Evolutionary conservation across 768 basidiomycete species (phyloP).

Genomic region (Suillus decipiens): DNA sequence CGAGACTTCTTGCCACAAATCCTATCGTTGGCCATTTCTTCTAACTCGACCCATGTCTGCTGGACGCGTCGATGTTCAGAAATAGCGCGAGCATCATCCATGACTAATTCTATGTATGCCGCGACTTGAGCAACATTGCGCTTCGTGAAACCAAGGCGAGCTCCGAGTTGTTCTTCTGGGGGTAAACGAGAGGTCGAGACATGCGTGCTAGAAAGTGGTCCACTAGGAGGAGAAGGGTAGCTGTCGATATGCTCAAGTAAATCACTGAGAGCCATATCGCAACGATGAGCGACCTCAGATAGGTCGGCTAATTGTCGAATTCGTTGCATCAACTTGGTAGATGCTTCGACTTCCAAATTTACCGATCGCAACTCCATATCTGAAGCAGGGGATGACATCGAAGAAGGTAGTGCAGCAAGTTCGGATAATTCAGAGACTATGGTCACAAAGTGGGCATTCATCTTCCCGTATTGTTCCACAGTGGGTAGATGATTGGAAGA

Average conservation of each 20-base stretch:
- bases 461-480: slow-evolving; percentile 44
- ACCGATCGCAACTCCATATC: slow-evolving; percentile 67
- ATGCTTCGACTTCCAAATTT: slow-evolving; percentile 55
- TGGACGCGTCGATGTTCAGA: slow-evolving; percentile 65
- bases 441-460: slow-evolving; percentile 47
- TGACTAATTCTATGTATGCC: slow-evolving; percentile 41
- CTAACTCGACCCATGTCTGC: slow-evolving; percentile 80
- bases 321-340: slow-evolving; percentile 49
- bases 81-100: slow-evolving; percentile 60
- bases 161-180: slow-evolving; percentile 67
- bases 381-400: slow-evolving; percentile 40
- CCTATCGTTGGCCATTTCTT: slow-evolving; percentile 78
- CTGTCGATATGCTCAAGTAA: slow-evolving; percentile 85
- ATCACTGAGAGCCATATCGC: slow-evolving; percentile 81
- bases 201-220: slow-evolving; percentile 53
- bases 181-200: slow-evolving; percentile 40
- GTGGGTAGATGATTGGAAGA: slow-evolving; percentile 52
- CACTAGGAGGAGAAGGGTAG: slow-evolving; percentile 63
- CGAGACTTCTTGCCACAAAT: slow-evolving; percentile 63
- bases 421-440: slow-evolving; percentile 51
- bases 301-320: slow-evolving; percentile 60
- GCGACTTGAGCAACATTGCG: slow-evolving; percentile 49
- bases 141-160: slow-evolving; percentile 66
- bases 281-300: slow-evolving; percentile 46
- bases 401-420: slow-evolving; percentile 47